A percentile compares a stretch with the other conserved stretches of the same genome.
Conservation (phyloP, 192 early-diverging fungal genomes). For the Helicostylum pulchrum region DNA sequence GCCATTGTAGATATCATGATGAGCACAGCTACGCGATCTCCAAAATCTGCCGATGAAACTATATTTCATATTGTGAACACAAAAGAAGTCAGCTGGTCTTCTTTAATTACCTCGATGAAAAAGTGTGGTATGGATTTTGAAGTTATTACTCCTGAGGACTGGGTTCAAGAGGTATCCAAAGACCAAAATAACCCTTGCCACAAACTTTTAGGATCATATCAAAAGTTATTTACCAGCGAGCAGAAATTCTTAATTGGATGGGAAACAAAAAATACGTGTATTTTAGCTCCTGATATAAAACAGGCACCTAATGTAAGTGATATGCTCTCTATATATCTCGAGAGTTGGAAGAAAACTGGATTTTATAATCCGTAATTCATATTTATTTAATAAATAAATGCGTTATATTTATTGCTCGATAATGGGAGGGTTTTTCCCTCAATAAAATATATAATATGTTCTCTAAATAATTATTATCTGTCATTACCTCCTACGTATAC, state of each 20-base stretch:
- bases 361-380: no score
- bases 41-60: neutral
- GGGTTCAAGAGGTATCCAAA: conserved; percentile 17
- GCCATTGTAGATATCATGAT: conserved; percentile 24
- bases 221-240: neutral
- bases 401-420: no score
- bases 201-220: conserved; percentile 17
- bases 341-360: no score
- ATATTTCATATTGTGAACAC: conserved; percentile 32
- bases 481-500: no score
- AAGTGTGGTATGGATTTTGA: conserved; percentile 20
- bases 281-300: neutral
- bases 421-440: no score
- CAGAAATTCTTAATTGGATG: neutral
- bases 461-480: no score
- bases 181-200: conserved; percentile 25
- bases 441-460: no score
- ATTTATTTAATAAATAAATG: no score
- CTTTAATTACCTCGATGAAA: conserved; percentile 11
- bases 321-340: no score
- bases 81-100: conserved; percentile 14
- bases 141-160: conserved; percentile 6
- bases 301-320: neutral
- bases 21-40: neutral
- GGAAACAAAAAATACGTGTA: conserved; percentile 8